Evolutionary conservation across 805 yeast species (phyloP).

Genomic region (Metschnikowia matae): DNA sequence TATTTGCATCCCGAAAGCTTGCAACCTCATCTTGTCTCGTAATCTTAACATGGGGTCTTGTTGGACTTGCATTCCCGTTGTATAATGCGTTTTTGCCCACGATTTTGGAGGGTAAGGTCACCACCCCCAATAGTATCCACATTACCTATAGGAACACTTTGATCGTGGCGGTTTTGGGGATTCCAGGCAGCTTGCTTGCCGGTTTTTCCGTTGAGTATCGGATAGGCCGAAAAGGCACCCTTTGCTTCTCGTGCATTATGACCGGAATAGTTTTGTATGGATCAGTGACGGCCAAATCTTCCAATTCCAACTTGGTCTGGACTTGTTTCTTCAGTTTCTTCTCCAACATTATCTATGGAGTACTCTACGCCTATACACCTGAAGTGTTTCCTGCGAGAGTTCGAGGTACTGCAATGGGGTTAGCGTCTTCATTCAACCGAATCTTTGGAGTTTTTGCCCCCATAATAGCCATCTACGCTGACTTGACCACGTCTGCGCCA

Average conservation of each 20-base stretch:
- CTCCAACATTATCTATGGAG: slow-evolving; percentile 50
- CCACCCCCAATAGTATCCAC: slow-evolving; percentile 25
- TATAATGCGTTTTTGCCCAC: slow-evolving; percentile 23
- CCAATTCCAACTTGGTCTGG: slow-evolving; percentile 42
- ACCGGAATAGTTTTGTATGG: slow-evolving; percentile 59
- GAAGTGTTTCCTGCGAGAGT: slow-evolving; percentile 51
- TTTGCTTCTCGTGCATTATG: slow-evolving; percentile 45
- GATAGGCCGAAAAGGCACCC: slow-evolving; percentile 16
- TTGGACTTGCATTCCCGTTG: slow-evolving; percentile 23
- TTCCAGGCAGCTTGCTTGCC: slow-evolving; percentile 14
- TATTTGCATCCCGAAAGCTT: slow-evolving; percentile 45
- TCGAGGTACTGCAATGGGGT: slow-evolving; percentile 56
- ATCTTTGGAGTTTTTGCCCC: slow-evolving; percentile 56
- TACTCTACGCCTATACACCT: slow-evolving; percentile 63
- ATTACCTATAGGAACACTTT: slow-evolving; percentile 22
- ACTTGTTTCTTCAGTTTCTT: slow-evolving; percentile 46
- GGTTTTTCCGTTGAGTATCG: slow-evolving; percentile 15
- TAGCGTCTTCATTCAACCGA: slow-evolving; percentile 53
- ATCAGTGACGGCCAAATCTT: slow-evolving; percentile 57
- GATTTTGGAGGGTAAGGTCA: slow-evolving; percentile 43
- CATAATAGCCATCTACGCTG: slow-evolving; percentile 50
- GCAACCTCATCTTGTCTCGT: slow-evolving; percentile 42
- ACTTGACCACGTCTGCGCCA: slow-evolving; percentile 54
- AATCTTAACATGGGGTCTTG: slow-evolving; percentile 49
- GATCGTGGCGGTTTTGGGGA: slow-evolving; percentile 16